Evolutionary conservation across 768 basidiomycete genomes (phyloP).

Genomic region (Tylopilus balloui): DNA sequence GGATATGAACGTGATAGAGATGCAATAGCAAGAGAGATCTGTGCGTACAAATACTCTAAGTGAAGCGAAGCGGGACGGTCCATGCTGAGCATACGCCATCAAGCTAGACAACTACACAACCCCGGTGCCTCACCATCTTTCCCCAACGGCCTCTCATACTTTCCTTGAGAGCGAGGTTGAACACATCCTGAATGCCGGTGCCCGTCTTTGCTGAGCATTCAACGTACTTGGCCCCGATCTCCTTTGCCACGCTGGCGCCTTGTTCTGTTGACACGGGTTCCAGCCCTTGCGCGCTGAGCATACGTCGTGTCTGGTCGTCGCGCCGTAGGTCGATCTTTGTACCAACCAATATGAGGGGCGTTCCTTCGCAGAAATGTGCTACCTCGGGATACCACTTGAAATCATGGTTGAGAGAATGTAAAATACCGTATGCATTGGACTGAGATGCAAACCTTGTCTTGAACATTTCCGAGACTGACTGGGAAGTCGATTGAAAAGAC

Average conservation of each 20-base stretch:
- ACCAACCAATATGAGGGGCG: slow-evolving; percentile 86
- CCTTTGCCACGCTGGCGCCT: slow-evolving; percentile 79
- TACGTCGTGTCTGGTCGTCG: slow-evolving; percentile 80
- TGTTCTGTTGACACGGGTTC: slow-evolving; percentile 77
- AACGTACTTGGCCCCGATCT: slow-evolving; percentile 89
- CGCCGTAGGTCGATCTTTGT: slow-evolving; percentile 90
- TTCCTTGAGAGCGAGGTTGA: slow-evolving; percentile 82
- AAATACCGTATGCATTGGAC: neutral
- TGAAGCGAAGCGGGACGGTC: slow-evolving; percentile 8
- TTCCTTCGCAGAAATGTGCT: slow-evolving; percentile 85
- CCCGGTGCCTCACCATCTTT: slow-evolving; percentile 62
- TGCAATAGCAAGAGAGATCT: slow-evolving; percentile 26
- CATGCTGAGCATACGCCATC: slow-evolving; percentile 9
- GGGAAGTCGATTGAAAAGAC: slow-evolving; percentile 95
- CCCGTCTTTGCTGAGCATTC: slow-evolving; percentile 97
- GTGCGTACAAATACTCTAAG: slow-evolving; percentile 30
- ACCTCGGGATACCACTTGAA: slow-evolving; percentile 89
- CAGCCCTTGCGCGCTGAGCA: slow-evolving; percentile 87
- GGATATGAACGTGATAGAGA: slow-evolving; percentile 11
- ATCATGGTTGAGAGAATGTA: slow-evolving; percentile 10
- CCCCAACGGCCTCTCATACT: slow-evolving; percentile 80
- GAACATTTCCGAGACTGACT: slow-evolving; percentile 83
- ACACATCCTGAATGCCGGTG: slow-evolving; percentile 86
- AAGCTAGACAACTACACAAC: slow-evolving; percentile 57
- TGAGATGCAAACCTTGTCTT: slow-evolving; percentile 64